These are phyloP conservation scores for Wickerhamiella azymoides DNA, from an alignment of 805 yeast genomes.

Conservation along the genomic window DNA sequence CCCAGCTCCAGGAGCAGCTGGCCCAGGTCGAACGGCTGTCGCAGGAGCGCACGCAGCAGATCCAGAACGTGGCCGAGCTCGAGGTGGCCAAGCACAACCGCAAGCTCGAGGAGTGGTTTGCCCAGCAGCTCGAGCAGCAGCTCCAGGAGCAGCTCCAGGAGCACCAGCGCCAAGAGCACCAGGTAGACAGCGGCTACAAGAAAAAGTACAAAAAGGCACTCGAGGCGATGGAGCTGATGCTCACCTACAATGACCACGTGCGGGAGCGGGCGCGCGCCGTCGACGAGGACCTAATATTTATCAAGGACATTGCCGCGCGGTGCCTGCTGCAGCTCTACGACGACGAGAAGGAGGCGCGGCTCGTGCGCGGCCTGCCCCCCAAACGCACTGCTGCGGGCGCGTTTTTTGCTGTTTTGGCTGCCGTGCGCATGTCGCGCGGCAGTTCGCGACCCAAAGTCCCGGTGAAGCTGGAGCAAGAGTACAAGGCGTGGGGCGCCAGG, in stretches of 20 bases:
- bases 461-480: background rate
- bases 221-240: background rate
- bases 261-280: background rate
- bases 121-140: background rate
- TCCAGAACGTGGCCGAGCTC: background rate
- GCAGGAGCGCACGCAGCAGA: background rate
- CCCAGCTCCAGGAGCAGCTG: background rate
- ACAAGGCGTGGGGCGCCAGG: too few relatives aligned
- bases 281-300: conserved; percentile 2
- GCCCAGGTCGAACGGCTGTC: background rate
- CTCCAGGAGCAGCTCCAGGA: background rate
- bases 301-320: conserved; percentile 1
- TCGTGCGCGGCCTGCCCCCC: too few relatives aligned
- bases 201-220: background rate
- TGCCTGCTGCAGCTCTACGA: conserved; percentile 1
- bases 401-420: background rate
- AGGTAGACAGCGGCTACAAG: background rate
- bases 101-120: background rate
- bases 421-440: background rate
- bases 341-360: background rate
- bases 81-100: background rate
- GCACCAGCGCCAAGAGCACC: background rate
- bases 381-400: too few relatives aligned
- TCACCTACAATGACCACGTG: background rate
- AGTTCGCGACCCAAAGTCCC: background rate